Percentiles rank a stretch among this genome's conserved stretches.
Evolutionary conservation across 2,329 filamentous ascomycete species (phyloP).

Genomic region (Sclerotinia minor): DNA sequence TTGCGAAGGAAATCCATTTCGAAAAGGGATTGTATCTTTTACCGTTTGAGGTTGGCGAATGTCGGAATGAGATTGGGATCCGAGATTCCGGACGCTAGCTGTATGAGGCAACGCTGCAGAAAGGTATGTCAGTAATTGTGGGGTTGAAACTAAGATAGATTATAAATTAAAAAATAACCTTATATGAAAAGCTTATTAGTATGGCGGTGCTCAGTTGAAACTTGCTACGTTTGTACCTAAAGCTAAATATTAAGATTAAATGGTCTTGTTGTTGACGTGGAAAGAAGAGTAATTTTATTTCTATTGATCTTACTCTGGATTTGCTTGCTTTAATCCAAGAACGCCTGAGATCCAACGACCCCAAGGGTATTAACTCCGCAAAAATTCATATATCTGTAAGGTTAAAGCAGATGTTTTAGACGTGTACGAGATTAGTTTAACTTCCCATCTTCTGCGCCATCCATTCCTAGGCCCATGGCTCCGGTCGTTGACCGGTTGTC

Average conservation of each 20-base stretch:
- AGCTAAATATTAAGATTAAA: too few species aligned
- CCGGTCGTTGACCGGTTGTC: not conserved
- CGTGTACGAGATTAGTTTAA: not conserved
- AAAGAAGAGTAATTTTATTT: not conserved
- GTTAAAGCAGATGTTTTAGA: not conserved
- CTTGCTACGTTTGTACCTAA: too few species aligned
- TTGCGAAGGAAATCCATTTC: not conserved
- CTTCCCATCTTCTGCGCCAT: slow-evolving; percentile 12
- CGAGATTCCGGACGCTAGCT: slow-evolving; percentile 17
- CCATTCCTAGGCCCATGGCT: not conserved
- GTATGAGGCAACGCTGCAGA: not conserved
- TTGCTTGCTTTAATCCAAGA: not conserved
- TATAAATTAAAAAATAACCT: too few species aligned
- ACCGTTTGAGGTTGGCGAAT: slow-evolving; percentile 7
- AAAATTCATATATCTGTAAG: slow-evolving; percentile 9
- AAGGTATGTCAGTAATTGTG: not conserved
- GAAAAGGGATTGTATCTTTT: not conserved
- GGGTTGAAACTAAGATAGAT: too few species aligned
- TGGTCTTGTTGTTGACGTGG: too few species aligned
- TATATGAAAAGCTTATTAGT: too few species aligned
- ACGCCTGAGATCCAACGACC: slow-evolving; percentile 17
- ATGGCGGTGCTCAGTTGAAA: too few species aligned
- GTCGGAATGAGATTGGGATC: slow-evolving; percentile 9
- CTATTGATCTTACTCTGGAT: not conserved
- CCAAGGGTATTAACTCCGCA: slow-evolving; percentile 16